Evolutionary conservation across 23 red algal genomes (phyloP).

Genomic region (Gracilaria domingensis): DNA sequence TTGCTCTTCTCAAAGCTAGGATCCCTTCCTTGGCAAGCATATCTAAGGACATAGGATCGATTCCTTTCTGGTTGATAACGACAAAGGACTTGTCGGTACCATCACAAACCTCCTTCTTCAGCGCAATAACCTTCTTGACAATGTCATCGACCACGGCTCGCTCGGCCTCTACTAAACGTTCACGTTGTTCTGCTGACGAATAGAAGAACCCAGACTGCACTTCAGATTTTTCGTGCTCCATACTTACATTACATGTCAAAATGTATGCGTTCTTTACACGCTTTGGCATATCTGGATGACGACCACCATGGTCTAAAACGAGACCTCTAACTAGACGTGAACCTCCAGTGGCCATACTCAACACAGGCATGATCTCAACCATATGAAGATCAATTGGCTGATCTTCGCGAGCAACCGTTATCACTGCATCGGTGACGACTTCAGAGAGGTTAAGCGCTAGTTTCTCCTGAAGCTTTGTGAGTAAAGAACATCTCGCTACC

Average conservation of each 20-base stretch:
- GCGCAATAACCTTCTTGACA: slow-evolving; percentile 88
- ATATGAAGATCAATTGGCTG: slow-evolving; percentile 96
- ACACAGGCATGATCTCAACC: slow-evolving; percentile 97
- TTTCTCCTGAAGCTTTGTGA: slow-evolving; percentile 83
- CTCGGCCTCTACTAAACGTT: slow-evolving; percentile 91
- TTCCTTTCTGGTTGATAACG: slow-evolving; percentile 99
- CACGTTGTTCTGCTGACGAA: slow-evolving; percentile 87
- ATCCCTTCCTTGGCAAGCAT: slow-evolving; percentile 96
- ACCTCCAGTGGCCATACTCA: slow-evolving; percentile 70
- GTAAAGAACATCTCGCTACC: slow-evolving; percentile 84
- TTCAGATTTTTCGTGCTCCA: slow-evolving; percentile 99
- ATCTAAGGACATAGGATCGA: slow-evolving; percentile 91
- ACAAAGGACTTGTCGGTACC: slow-evolving; percentile 90
- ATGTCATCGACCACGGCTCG: slow-evolving; percentile 79
- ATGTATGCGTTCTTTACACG: slow-evolving; percentile 92
- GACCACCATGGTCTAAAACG: slow-evolving; percentile 95
- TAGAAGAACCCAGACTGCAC: slow-evolving; percentile 96
- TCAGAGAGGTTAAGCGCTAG: slow-evolving; percentile 81
- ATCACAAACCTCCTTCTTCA: slow-evolving; percentile 94
- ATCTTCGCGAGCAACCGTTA: slow-evolving; percentile 76
- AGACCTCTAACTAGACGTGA: slow-evolving; percentile 92
- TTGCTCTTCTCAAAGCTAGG: slow-evolving; percentile 93
- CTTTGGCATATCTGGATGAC: slow-evolving; percentile 99
- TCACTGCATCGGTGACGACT: slow-evolving; percentile 93
- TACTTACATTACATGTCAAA: slow-evolving; percentile 96